These are phyloP conservation scores for Psilocybe cyanescens DNA, from an alignment of 768 basidiomycete genomes.

Conservation along the genomic window DNA sequence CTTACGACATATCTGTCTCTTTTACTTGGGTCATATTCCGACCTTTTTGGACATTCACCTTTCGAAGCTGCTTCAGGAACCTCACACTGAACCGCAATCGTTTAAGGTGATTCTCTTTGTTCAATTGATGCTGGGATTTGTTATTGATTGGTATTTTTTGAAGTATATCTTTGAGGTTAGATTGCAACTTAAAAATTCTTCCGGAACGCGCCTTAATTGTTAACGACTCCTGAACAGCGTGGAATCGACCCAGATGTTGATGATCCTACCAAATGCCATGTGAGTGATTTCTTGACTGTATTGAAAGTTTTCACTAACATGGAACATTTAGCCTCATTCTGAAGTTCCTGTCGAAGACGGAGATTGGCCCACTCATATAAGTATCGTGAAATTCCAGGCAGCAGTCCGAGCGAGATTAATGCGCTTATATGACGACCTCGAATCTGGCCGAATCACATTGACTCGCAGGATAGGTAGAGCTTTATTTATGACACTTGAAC, in stretches of 20 bases:
- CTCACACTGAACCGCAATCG: conserved; percentile 81
- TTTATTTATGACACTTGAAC: conserved; percentile 90
- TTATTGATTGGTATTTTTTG: conserved; percentile 6
- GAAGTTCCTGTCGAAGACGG: conserved; percentile 78
- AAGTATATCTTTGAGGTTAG: conserved; percentile 79
- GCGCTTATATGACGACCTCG: conserved; percentile 74
- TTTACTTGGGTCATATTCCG: conserved; percentile 95
- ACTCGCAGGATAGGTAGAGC: conserved; percentile 76
- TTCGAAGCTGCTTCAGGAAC: conserved; percentile 72
- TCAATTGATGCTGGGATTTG: conserved; percentile 14
- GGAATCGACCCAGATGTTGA: conserved; percentile 97
- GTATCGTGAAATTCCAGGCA: conserved; percentile 78
- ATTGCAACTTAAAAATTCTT: neutral
- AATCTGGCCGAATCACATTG: conserved; percentile 49
- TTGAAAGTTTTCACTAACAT: neutral
- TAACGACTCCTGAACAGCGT: conserved; percentile 49
- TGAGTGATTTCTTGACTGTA: conserved; percentile 37
- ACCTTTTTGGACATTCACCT: conserved; percentile 92
- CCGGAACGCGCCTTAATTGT: neutral
- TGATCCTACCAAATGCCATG: conserved; percentile 85
- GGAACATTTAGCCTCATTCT: conserved; percentile 71
- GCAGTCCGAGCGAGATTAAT: conserved; percentile 76
- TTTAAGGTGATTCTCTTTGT: conserved; percentile 57
- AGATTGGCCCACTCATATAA: conserved; percentile 82
- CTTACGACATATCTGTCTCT: conserved; percentile 94